These are phyloP conservation scores for Hypoxylon sp. DNA, from an alignment of 2,329 filamentous ascomycete genomes.

Conservation along the genomic window DNA sequence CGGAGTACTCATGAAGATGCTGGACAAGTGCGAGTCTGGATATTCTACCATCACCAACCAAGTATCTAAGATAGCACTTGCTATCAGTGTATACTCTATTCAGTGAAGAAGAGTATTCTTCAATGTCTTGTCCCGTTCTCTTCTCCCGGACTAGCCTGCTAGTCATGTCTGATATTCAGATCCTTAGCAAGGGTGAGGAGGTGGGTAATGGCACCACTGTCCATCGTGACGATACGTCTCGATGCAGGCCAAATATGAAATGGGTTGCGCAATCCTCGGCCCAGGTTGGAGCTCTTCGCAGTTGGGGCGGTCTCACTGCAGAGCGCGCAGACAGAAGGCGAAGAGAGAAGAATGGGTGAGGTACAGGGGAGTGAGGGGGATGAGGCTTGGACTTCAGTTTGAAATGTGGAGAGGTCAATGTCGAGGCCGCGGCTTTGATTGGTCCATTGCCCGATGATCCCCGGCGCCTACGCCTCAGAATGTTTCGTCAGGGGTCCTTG, in stretches of 20 bases:
- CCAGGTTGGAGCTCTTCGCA: constrained; percentile 14
- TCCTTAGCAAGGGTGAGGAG: constrained; percentile 37
- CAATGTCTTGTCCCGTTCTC: constrained; percentile 16
- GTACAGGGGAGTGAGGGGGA: constrained; percentile 25
- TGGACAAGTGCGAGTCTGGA: background rate
- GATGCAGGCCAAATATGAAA: constrained; percentile 32
- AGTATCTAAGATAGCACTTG: constrained; percentile 10
- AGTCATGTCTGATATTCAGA: constrained; percentile 45
- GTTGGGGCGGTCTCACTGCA: constrained; percentile 8
- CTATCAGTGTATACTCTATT: constrained; percentile 1
- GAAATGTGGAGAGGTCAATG: constrained; percentile 34
- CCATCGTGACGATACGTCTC: constrained; percentile 32
- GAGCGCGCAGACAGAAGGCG: constrained; percentile 3
- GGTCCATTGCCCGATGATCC: constrained; percentile 30
- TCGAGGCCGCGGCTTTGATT: constrained; percentile 20
- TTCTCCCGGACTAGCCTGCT: constrained; percentile 24
- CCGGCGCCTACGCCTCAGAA: constrained; percentile 53
- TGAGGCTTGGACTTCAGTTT: constrained; percentile 42
- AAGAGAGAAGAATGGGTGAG: constrained; percentile 14
- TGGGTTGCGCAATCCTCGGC: constrained; percentile 24
- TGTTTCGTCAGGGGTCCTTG: constrained; percentile 59
- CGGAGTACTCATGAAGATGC: background rate
- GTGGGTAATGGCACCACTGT: constrained; percentile 58
- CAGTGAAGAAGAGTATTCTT: constrained; percentile 19
- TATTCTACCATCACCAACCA: background rate